Conservation (phyloP, 805 yeast species). For the Zygoascus tannicola region DNA sequence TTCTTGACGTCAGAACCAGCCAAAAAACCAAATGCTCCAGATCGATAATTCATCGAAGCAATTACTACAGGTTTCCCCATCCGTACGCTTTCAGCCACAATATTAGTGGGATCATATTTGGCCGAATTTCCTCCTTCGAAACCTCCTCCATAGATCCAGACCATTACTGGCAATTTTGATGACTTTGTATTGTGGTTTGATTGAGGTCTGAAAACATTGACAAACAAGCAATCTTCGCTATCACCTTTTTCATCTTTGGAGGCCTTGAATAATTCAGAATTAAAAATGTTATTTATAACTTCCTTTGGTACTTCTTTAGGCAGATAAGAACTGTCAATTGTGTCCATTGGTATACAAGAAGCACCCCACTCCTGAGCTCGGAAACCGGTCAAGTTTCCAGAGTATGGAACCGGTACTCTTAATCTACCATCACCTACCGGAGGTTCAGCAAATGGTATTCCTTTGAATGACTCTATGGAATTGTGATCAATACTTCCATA, state of each 20-base stretch:
- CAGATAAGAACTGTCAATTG: neutral
- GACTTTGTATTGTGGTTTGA: slow-evolving; percentile 2
- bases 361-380: slow-evolving; percentile 14
- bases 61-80: neutral
- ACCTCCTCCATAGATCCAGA: slow-evolving; percentile 35
- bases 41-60: neutral
- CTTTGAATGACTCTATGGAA: slow-evolving; percentile 12
- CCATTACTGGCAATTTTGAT: slow-evolving; percentile 27
- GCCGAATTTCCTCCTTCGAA: slow-evolving; percentile 28
- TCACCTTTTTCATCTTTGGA: neutral
- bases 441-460: slow-evolving; percentile 27
- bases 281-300: too few species aligned
- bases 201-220: slow-evolving; percentile 15
- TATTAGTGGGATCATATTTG: neutral
- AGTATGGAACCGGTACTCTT: slow-evolving; percentile 18
- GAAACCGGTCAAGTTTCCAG: slow-evolving; percentile 11
- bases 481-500: neutral
- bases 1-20: neutral
- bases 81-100: neutral
- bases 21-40: slow-evolving; percentile 1
- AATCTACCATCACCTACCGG: slow-evolving; percentile 24
- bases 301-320: neutral
- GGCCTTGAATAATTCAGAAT: neutral
- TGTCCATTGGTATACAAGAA: slow-evolving; percentile 7
- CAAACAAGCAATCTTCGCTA: slow-evolving; percentile 1